Base-by-base conservation (phyloP, 257 asterid genomes). In the Solanum bulbocastanum region DNA sequence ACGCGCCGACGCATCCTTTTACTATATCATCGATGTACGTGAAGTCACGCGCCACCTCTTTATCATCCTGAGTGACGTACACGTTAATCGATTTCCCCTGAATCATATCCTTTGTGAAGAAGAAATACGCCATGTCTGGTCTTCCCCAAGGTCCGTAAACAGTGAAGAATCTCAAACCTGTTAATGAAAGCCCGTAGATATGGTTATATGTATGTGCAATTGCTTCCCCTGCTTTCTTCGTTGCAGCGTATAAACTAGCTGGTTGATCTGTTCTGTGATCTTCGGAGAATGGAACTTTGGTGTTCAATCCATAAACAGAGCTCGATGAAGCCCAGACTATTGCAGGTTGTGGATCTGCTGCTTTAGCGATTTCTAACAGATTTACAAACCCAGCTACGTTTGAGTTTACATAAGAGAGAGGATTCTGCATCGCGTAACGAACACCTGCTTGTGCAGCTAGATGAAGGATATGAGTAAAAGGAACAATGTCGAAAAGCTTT, bases 11-110 rank as follows among this genome's bases (percentile, higher is more conserved):
- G 87, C 99, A 96, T 1, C 99, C 99, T 25, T 93, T 94, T 14
- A 94, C 99, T 3, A 96, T 88, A 44, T 96, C 99, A 66, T 96
- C 99, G 18, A 96, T 95, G 95, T 93, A 96, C 37, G 99, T 96
- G 94, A 96, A 96, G 91, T 96, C 99, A 92, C 99, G 99, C 93
- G 98, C 99, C 93, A 96, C 99, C 91, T 95, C 99, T 79, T 92
- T 94, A 11, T 91, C 94, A 4, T 95, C 98, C 49, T 87, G 94
- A 3, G 98, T 92, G 2, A 92, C 94, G 87, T 96, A 96, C 5
- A 96, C 93, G 68, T 94, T 94, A 5, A 96, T 92, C 2, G 94
- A 85, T 78, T 96, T 94, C 1, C 97, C 92, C 3, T 95, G 98
- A 8, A 95, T 88, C 35, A 96, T 95, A 6, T 95, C 98, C 68